A percentile compares a stretch with the other conserved stretches of the same genome.
phyloP scores from a whole-genome alignment of 2,329 filamentous ascomycete genomes.

The Aspergillus pseudoglaucus region DNA sequence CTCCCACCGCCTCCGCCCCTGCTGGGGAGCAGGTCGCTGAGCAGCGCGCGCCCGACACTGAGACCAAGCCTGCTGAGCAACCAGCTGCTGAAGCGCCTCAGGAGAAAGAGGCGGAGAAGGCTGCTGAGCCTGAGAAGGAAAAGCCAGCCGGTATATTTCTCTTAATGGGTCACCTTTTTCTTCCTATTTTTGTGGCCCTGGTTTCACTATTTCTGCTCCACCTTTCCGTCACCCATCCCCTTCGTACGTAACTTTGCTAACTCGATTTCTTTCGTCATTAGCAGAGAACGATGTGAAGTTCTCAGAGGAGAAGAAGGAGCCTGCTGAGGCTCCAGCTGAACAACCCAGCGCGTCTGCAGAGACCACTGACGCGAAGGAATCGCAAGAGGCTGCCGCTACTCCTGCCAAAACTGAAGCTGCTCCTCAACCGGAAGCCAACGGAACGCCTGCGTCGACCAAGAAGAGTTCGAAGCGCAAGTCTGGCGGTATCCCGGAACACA shows the following conservation, averaged over 20 bases:
- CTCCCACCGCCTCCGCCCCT: slow-evolving; percentile 25
- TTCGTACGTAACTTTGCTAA: slow-evolving; percentile 8
- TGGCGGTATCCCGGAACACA: slow-evolving; percentile 57
- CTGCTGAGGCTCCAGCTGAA: slow-evolving; percentile 20
- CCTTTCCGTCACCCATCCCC: background rate
- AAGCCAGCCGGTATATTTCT: slow-evolving; percentile 24
- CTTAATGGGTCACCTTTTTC: background rate
- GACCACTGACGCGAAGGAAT: slow-evolving; percentile 18
- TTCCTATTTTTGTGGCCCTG: background rate
- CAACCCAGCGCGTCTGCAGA: slow-evolving; percentile 20
- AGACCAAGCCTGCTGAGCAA: slow-evolving; percentile 16
- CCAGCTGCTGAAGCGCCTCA: slow-evolving; percentile 14
- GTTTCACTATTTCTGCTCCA: background rate
- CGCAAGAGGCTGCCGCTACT: slow-evolving; percentile 14
- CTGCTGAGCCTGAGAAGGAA: slow-evolving; percentile 19
- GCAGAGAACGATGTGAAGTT: slow-evolving; percentile 1
- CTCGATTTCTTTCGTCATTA: slow-evolving; percentile 2
- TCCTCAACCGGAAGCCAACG: slow-evolving; percentile 36
- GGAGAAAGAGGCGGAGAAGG: slow-evolving; percentile 17
- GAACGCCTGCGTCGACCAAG: slow-evolving; percentile 43
- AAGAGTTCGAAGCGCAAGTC: slow-evolving; percentile 65
- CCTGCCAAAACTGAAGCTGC: slow-evolving; percentile 20
- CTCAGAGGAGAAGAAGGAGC: slow-evolving; percentile 19
- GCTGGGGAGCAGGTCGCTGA: slow-evolving; percentile 25
- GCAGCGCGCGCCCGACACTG: slow-evolving; percentile 20